Evolutionary conservation across 169 alveolate species (phyloP).

Genomic region (Plasmodium billcollinsi): DNA sequence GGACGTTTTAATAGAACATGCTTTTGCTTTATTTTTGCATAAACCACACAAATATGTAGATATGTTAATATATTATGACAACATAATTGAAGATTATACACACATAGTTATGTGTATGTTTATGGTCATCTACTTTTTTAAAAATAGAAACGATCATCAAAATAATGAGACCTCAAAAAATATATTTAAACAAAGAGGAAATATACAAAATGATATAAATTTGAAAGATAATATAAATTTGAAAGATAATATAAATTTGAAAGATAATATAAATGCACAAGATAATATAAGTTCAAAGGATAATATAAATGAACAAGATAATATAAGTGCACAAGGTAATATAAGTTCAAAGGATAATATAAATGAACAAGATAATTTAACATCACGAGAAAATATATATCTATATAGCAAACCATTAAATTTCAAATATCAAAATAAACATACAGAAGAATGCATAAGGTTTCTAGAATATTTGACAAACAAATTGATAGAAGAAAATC

Average conservation of each 20-base stretch:
- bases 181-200: neutral
- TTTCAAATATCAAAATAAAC: slow-evolving; percentile 1
- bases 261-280: too few relatives aligned
- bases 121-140: slow-evolving; percentile 47
- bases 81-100: slow-evolving; percentile 63
- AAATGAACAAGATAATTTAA: neutral
- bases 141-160: neutral
- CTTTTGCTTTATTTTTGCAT: slow-evolving; percentile 59
- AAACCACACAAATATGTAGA: slow-evolving; percentile 66
- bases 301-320: neutral
- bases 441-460: slow-evolving; percentile 54
- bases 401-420: too few relatives aligned
- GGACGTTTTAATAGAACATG: slow-evolving; percentile 58
- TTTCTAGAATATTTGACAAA: slow-evolving; percentile 49
- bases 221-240: neutral
- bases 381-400: too few relatives aligned
- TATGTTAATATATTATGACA: slow-evolving; percentile 44
- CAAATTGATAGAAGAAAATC: slow-evolving; percentile 61
- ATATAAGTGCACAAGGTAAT: neutral
- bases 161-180: neutral
- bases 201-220: neutral
- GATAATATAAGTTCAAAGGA: neutral
- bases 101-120: slow-evolving; percentile 69
- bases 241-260: neutral
- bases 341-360: neutral